phyloP scores from a whole-genome alignment of 2,329 filamentous ascomycete genomes.

The Paraconiothyrium sp. region DNA sequence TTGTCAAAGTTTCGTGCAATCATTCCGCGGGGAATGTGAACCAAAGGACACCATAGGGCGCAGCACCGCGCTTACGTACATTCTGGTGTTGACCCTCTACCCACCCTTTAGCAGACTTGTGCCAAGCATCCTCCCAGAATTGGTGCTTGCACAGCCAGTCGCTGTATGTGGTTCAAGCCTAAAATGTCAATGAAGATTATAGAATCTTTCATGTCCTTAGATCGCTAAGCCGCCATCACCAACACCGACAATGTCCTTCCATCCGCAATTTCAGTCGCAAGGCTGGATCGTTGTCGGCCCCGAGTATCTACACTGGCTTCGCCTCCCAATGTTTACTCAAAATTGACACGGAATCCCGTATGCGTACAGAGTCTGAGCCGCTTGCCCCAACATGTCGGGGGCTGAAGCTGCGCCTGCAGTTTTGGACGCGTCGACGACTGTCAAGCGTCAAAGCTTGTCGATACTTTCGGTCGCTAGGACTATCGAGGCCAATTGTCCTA shows the following conservation, averaged over 20 bases:
- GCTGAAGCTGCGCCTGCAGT: constrained; percentile 3
- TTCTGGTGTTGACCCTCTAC: too few relatives aligned
- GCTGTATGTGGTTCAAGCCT: not conserved
- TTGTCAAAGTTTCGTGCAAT: too few relatives aligned
- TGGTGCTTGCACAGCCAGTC: not conserved
- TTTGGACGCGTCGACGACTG: not conserved
- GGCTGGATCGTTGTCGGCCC: not conserved
- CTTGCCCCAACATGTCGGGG: not conserved
- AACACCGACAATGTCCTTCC: not conserved
- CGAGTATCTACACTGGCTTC: constrained; percentile 1
- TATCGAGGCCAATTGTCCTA: not conserved
- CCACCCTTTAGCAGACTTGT: too few relatives aligned
- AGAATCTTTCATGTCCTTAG: not conserved
- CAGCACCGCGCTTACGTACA: too few relatives aligned
- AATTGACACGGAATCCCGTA: not conserved
- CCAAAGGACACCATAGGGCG: too few relatives aligned
- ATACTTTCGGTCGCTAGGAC: constrained; percentile 1
- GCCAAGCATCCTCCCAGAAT: too few relatives aligned
- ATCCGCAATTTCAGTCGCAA: not conserved
- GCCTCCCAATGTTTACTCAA: not conserved
- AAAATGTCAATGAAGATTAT: not conserved
- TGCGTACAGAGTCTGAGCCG: not conserved
- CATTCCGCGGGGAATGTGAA: too few relatives aligned
- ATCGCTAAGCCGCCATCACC: constrained; percentile 2
- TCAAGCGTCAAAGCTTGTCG: not conserved